Evolutionary conservation across 331 rosid genomes (phyloP).

Genomic region (Prunus yedoensis): DNA sequence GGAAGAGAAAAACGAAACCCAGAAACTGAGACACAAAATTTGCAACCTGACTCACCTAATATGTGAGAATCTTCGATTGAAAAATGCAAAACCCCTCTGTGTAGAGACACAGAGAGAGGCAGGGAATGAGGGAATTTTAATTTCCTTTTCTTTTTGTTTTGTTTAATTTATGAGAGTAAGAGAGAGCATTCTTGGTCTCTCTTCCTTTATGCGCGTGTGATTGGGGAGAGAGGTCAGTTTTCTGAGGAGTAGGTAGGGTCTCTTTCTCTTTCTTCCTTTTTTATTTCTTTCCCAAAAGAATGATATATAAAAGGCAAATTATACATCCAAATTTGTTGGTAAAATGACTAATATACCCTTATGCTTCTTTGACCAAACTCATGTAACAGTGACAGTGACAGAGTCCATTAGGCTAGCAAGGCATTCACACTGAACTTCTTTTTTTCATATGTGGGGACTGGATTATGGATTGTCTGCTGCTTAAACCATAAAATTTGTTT

Average conservation of each 20-base stretch:
- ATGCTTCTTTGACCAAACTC: conserved; percentile 16
- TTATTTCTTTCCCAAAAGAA: not conserved
- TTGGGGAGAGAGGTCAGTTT: conserved; percentile 22
- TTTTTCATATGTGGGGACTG: not conserved
- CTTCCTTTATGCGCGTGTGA: conserved; percentile 18
- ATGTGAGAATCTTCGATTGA: conserved; percentile 19
- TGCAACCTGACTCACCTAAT: conserved; percentile 30
- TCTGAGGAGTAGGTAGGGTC: conserved; percentile 19
- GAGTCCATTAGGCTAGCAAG: not conserved
- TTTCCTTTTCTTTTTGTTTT: not conserved
- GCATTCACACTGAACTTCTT: not conserved
- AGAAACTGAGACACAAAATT: conserved; percentile 19
- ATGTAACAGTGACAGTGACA: not conserved
- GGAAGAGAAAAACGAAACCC: conserved; percentile 5
- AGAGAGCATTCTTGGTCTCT: not conserved
- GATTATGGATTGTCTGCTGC: not conserved
- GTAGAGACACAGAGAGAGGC: not conserved
- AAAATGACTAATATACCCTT: conserved; percentile 29
- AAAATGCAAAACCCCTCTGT: conserved; percentile 19
- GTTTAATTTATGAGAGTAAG: not conserved
- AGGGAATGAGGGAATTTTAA: not conserved
- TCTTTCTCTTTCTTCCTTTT: not conserved
- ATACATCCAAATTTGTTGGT: not conserved
- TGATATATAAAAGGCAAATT: not conserved
- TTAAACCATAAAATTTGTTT: too few relatives aligned